phyloP scores from a whole-genome alignment of 2,329 filamentous ascomycete species.

The Paraphaeosphaeria minitans region DNA sequence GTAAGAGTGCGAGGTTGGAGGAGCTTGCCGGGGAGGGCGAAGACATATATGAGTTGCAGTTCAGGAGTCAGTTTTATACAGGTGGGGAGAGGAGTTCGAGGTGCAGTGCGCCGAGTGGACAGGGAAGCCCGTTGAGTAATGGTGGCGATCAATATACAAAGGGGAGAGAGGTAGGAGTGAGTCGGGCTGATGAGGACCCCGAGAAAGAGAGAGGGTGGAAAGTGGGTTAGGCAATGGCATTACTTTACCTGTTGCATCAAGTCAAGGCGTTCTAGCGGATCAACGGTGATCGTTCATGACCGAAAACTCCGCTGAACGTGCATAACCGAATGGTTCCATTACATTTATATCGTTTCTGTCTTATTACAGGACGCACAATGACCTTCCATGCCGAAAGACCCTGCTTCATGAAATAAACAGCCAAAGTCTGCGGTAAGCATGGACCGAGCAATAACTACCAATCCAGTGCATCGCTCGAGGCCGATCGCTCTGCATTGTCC shows the following conservation, averaged over 20 bases:
- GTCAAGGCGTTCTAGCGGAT: neutral
- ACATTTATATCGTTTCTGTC: neutral
- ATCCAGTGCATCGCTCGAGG: neutral
- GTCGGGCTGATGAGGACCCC: conserved; percentile 4
- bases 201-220: conserved; percentile 19
- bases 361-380: neutral
- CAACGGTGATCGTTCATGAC: neutral
- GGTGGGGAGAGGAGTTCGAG: conserved; percentile 2
- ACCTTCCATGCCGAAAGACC: neutral
- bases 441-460: neutral
- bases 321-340: neutral
- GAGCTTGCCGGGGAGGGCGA: conserved; percentile 69
- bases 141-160: neutral
- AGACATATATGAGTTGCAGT: conserved; percentile 40
- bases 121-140: neutral
- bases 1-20: conserved; percentile 74
- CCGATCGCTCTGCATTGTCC: neutral
- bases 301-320: neutral
- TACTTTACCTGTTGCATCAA: neutral
- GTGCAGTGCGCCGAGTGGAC: conserved; percentile 9
- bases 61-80: conserved; percentile 21
- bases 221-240: neutral
- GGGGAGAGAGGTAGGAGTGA: conserved; percentile 8
- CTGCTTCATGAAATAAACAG: no score
- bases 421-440: neutral